Base-by-base conservation (phyloP, 768 basidiomycete species). In the Kwoniella europaea region DNA sequence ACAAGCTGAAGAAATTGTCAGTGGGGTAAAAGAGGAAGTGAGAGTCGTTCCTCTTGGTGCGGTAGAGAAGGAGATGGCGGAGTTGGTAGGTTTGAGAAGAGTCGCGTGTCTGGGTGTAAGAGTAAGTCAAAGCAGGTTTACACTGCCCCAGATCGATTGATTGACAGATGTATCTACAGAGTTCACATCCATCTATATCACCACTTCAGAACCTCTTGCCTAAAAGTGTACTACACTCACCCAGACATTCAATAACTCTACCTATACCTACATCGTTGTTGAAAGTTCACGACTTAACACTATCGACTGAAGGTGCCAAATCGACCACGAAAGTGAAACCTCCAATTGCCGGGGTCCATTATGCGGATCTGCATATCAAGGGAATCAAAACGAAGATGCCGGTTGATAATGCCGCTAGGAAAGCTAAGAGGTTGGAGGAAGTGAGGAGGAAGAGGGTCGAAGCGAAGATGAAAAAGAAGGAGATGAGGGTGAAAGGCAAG, bases 1-100 rank as follows among this genome's bases (percentile, higher is more conserved):
- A 18, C n/a, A 62, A n/a, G 41, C 53, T 55, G 74, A 72, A 7
- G 62, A 73, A 2, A 27, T 80, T 4, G n/a, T 77, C 0, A 77
- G 79, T 2, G 9, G 5, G 6, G 71, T 63, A 50, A 56, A 56
- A 42, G 71, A 79, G 63, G 82, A 83, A 62, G 74, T 79, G 3
- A 63, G 76, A 53, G 74, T 83, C 13, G 80, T 83, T 2, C 77
- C 82, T 5, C 70, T 82, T 0, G 74, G 76, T 0, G 71, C 67
- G 29, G 74, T 80, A 2, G 81, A 83, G 69, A 58, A 70, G 73
- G 79, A 80, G 54, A 68, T 83, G 68, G 80, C 81, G 24, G 73
- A 56, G 16, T 29, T 76, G 60, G 72, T 77, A 4, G 82, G 82
- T 12, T 59, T 83, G 63, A 59, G 82, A 52, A 69, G 82, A 44